These are phyloP conservation scores for Schizonepeta tenuifolia DNA, from an alignment of 257 asterid species.

Conservation along the genomic window DNA sequence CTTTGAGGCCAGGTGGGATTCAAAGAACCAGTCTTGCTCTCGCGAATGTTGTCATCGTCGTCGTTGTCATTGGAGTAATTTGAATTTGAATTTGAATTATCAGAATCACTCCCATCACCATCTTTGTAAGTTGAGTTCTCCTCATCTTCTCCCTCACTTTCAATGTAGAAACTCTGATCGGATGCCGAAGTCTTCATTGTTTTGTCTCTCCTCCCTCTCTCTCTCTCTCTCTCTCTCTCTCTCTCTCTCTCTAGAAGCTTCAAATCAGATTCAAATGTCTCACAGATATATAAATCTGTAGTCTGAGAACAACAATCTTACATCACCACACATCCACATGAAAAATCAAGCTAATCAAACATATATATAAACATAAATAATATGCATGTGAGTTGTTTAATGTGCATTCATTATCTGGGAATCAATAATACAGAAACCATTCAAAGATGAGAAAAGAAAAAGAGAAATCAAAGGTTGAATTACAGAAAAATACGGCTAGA, in stretches of 20 bases:
- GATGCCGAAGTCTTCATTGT: constrained; percentile 78
- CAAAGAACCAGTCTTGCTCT: constrained; percentile 47
- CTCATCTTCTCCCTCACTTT: constrained; percentile 83
- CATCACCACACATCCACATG: constrained; percentile 17
- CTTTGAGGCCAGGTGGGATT: constrained; percentile 90
- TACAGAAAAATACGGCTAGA: constrained; percentile 34
- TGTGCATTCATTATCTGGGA: not conserved
- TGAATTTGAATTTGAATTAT: constrained; percentile 43
- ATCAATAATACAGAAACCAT: constrained; percentile 22
- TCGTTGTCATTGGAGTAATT: constrained; percentile 50
- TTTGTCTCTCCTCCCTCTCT: constrained; percentile 20
- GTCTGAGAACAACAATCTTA: not conserved
- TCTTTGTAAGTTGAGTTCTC: constrained; percentile 48
- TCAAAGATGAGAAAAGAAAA: constrained; percentile 9
- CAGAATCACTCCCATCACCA: constrained; percentile 64
- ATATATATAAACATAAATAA: not conserved
- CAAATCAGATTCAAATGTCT: constrained; percentile 28
- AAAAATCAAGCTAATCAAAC: constrained; percentile 18
- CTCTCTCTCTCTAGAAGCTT: constrained; percentile 28
- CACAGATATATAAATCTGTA: not conserved
- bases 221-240: constrained; percentile 17
- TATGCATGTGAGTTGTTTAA: constrained; percentile 30
- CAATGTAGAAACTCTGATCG: constrained; percentile 75
- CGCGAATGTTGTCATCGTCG: constrained; percentile 35
- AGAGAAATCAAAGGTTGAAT: not conserved